Conservation (phyloP, 441 rosid genomes). For the Populus hybrid region DNA sequence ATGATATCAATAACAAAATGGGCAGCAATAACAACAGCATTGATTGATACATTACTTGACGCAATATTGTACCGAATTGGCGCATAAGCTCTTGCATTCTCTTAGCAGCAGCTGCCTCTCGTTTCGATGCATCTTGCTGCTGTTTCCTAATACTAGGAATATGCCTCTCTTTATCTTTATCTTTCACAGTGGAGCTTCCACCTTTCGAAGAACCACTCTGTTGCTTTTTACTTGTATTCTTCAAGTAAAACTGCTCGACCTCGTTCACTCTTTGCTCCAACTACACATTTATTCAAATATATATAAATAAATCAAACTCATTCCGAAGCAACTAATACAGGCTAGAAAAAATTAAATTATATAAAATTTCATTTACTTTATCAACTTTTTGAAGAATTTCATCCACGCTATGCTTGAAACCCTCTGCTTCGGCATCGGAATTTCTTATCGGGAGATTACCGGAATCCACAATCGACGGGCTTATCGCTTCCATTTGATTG, state of each 20-base stretch:
- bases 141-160: constrained; percentile 60
- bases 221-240: constrained; percentile 45
- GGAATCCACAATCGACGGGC: constrained; percentile 32
- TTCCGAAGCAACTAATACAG: not conserved
- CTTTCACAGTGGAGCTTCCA: constrained; percentile 57
- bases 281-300: constrained; percentile 17
- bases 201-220: constrained; percentile 38
- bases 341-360: not conserved
- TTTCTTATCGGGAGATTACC: constrained; percentile 20
- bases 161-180: constrained; percentile 63
- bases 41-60: constrained; percentile 20
- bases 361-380: constrained; percentile 24
- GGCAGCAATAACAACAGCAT: not conserved
- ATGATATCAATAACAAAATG: not conserved
- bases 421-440: constrained; percentile 40
- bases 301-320: not conserved
- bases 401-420: constrained; percentile 50
- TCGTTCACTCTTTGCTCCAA: constrained; percentile 77
- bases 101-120: constrained; percentile 85
- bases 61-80: constrained; percentile 60
- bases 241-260: constrained; percentile 65
- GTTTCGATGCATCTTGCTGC: constrained; percentile 55
- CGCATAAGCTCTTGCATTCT: constrained; percentile 96
- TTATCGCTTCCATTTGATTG: constrained; percentile 28
- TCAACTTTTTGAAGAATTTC: constrained; percentile 56